Percentiles rank a stretch among this genome's conserved stretches.
phyloP scores from a whole-genome alignment of 2,329 filamentous ascomycete species.

The Aureobasidium zeae region DNA sequence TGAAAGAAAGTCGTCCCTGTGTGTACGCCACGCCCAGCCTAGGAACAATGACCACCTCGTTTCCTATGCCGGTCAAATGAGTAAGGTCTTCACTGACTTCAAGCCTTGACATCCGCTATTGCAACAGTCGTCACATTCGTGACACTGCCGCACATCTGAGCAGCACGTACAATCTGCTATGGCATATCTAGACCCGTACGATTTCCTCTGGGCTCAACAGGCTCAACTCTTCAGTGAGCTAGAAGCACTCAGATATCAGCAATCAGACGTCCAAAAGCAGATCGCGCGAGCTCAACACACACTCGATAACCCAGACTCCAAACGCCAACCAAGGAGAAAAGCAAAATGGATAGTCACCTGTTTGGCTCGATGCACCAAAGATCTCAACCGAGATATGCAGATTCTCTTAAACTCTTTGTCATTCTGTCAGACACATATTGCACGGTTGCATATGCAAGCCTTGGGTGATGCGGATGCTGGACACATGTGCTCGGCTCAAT shows the following conservation, averaged over 20 bases:
- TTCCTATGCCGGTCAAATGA: slow-evolving; percentile 9
- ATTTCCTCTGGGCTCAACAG: slow-evolving; percentile 6
- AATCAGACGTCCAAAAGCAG: not conserved
- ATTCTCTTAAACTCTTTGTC: not conserved
- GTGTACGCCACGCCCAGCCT: not conserved
- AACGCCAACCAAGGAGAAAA: slow-evolving; percentile 4
- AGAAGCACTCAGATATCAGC: not conserved
- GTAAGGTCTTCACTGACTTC: not conserved
- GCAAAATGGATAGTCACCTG: slow-evolving; percentile 3
- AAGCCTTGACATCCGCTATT: not conserved
- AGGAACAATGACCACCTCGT: slow-evolving; percentile 1
- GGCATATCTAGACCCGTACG: slow-evolving; percentile 3
- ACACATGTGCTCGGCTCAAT: not conserved
- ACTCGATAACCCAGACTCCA: not conserved
- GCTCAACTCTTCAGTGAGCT: slow-evolving; percentile 8
- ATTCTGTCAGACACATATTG: slow-evolving; percentile 5
- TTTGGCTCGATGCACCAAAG: not conserved
- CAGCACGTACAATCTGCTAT: not conserved
- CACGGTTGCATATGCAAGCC: not conserved
- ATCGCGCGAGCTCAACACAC: not conserved
- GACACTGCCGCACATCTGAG: too few relatives aligned
- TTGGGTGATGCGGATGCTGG: not conserved
- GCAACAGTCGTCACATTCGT: not conserved
- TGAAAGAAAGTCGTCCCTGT: not conserved
- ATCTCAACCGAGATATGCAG: not conserved